A percentile compares a stretch with the other conserved stretches of the same genome.
Evolutionary conservation across 768 basidiomycete genomes (phyloP).

Genomic region (Cystobasidium onofrii): DNA sequence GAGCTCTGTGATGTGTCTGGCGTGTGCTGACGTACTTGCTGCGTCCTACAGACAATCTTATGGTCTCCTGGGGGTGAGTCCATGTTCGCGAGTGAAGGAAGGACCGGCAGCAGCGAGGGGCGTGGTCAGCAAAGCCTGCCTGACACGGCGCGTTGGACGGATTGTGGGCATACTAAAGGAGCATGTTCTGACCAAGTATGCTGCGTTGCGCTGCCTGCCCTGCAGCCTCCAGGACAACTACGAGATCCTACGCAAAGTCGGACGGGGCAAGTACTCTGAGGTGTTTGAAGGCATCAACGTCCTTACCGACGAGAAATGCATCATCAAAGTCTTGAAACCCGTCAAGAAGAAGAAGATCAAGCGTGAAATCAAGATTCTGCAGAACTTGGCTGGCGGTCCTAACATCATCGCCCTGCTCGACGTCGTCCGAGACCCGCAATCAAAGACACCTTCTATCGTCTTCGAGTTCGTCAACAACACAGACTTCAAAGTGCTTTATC

Average conservation of each 20-base stretch:
- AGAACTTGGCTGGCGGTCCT: conserved; percentile 90
- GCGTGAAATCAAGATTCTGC: conserved; percentile 94
- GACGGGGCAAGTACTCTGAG: conserved; percentile 40
- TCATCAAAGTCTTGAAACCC: conserved; percentile 92
- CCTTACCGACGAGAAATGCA: conserved; percentile 41
- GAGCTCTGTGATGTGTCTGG: neutral
- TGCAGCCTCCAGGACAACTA: conserved; percentile 35
- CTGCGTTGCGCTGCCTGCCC: neutral
- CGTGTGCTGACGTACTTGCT: neutral
- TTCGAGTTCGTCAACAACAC: conserved; percentile 98
- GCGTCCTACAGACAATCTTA: conserved; percentile 29
- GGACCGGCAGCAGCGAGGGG: no score
- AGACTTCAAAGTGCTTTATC: conserved; percentile 94
- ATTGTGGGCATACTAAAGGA: no score
- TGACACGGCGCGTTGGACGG: no score
- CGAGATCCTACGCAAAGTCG: conserved; percentile 25
- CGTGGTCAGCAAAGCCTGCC: no score
- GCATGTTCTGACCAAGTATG: no score
- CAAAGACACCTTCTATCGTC: conserved; percentile 88
- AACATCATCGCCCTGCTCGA: conserved; percentile 89
- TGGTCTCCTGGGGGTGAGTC: conserved; percentile 36
- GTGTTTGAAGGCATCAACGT: conserved; percentile 44
- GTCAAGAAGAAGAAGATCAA: conserved; percentile 99
- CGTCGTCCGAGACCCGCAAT: conserved; percentile 79
- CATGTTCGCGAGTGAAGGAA: neutral